Evolutionary conservation across 2,329 filamentous ascomycete species (phyloP).

Genomic region (Paecilomyces niveus): DNA sequence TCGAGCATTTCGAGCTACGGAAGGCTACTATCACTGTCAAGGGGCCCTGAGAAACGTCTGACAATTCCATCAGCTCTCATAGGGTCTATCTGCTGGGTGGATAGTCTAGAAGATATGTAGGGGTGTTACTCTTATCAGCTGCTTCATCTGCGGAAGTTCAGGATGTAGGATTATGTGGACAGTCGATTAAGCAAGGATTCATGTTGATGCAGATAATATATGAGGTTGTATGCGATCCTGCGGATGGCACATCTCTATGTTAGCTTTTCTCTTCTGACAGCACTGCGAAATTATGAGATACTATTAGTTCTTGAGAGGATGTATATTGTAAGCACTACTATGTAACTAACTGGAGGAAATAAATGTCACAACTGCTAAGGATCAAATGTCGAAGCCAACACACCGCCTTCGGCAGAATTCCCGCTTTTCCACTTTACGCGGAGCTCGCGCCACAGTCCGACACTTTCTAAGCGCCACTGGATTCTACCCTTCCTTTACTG

Average conservation of each 20-base stretch:
- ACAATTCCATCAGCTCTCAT: background rate
- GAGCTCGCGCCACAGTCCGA: background rate
- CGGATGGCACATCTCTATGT: too few species aligned
- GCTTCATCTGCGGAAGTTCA: background rate
- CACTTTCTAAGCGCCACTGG: background rate
- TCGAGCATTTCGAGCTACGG: slow-evolving; percentile 16
- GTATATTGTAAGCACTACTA: background rate
- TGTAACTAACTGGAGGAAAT: background rate
- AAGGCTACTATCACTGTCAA: slow-evolving; percentile 20
- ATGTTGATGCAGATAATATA: background rate
- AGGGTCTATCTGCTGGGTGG: background rate
- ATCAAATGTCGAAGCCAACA: background rate
- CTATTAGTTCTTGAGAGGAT: too few species aligned
- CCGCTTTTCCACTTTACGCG: background rate
- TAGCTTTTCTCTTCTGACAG: too few species aligned
- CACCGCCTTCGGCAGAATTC: slow-evolving; percentile 7
- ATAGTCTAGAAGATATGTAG: background rate
- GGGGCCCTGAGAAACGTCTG: background rate
- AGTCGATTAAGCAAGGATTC: background rate
- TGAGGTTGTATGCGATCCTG: too few species aligned
- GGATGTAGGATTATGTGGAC: background rate
- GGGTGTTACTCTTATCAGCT: background rate
- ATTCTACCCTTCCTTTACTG: background rate
- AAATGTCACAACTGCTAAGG: too few species aligned
- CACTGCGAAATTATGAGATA: too few species aligned